Base-by-base conservation (phyloP, 2,329 filamentous ascomycete genomes). In the Decorospora gaudefroyi region DNA sequence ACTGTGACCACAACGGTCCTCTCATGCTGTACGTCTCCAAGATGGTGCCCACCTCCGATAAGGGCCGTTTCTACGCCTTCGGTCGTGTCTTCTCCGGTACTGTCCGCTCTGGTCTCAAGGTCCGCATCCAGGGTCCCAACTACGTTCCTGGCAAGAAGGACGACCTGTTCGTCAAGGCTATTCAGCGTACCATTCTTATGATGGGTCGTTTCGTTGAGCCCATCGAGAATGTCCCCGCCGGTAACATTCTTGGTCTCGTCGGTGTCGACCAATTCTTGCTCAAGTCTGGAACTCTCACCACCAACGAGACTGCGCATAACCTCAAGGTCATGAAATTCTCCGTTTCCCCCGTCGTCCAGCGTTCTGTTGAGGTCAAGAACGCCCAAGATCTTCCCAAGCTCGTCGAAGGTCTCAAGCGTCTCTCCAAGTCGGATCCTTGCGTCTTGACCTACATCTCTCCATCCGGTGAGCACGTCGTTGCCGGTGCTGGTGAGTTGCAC, bases 261-360 rank as follows among this genome's bases (percentile, higher is more conserved):
- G 93, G 93, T 86, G 90, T 99, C 68, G 93, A 99, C 76, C 93
- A 99, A 85, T 99, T 97, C 89, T 83, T 99, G 83, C 90, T 99
- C 82, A 99, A 99, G 87, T 97, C 93, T 75, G 93, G 93, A 87
- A 99, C 93, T 71, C 88, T 99, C 69, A 96, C 91, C 78, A 97
- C 92, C 74, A 86, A 83, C 73, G 93, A 99, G 65, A 95, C 90
- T 61, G 92, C 93, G 74, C 93, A 99, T 87, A 99, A 99, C 87
- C 81, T 99, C 71, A 97, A 97, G 87, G 93, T 99, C 80, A 99
- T 99, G 93, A 97, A 96, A 84, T 99, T 99, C 88, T 99, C 93
- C 72, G 93, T 99, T 75, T 97, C 93, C 51, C 93, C 93, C 69
- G 93, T 99, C 79, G 93, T 99, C 62, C 92, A 88, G 80, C 92